Evolutionary conservation across 495 filamentous ascomycete species (phyloP), one percentile per base, ranked within the genome.

Genomic region (Bathelium albidoporum): DNA sequence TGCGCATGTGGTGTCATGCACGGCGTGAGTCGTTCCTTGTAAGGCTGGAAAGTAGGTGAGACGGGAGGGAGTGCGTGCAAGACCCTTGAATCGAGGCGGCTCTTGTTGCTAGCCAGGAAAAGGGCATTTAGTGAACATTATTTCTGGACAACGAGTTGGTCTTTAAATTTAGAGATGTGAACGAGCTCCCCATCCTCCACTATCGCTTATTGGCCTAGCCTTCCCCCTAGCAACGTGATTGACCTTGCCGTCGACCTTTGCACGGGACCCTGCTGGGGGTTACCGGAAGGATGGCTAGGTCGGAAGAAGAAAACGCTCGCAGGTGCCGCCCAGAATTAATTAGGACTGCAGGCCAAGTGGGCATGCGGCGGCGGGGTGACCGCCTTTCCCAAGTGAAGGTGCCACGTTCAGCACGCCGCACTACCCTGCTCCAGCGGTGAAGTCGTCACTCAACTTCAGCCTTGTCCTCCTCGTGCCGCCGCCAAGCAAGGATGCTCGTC

Each of bases 301-400:
- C 49, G 2, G 49, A 55, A 55, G 2, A 26, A 55, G 49, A 4
- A 55, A 55, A 55, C n/a, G 49, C 49, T 55, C 49, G 49, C 49
- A 55, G 20, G 2, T 24, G 49, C 22, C 49, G 49, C 20, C 24
- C 22, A 55, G 20, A n/a, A 55, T 55, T 55, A 24, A 55, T 11
- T 20, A 55, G 24, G 49, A 55, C 49, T 55, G 49, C 49, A 55
- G 24, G 49, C 49, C 49, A 55, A 55, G 49, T 29, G 49, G 49
- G 49, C 49, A 24, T 55, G 49, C 49, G 49, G 5, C 24, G 24
- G 49, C 49, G 24, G 22, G 49, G 49, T 55, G 49, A 55, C 49
- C 49, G 49, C 49, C 49, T 55, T 55, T 55, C 49, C 49, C 22
- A 3, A 29, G 49, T 55, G 49, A 55, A 55, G 49, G 22, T 26